Evolutionary conservation across 2,329 filamentous ascomycete genomes (phyloP).

Genomic region (Simplicillium sp.): DNA sequence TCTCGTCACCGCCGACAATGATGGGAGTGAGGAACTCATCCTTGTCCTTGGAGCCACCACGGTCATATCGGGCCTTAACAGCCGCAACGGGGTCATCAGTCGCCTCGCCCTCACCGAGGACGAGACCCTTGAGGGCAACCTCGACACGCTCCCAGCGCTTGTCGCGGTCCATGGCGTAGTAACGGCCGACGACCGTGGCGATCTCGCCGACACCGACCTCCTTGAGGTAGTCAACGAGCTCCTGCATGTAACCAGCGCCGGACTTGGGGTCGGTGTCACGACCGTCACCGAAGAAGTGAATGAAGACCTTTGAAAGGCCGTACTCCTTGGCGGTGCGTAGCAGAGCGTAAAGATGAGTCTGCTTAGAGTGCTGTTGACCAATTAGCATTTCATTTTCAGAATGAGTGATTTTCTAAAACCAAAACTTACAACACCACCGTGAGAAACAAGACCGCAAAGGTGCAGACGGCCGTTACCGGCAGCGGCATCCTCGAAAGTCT

Average conservation of each 20-base stretch:
- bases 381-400: background rate
- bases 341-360: constrained; percentile 81
- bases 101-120: constrained; percentile 79
- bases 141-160: constrained; percentile 98
- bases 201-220: constrained; percentile 82
- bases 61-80: constrained; percentile 79
- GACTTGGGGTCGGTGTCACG: constrained; percentile 98
- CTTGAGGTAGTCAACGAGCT: constrained; percentile 69
- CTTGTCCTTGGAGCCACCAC: constrained; percentile 58
- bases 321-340: constrained; percentile 85
- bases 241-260: constrained; percentile 76
- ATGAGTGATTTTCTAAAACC: background rate
- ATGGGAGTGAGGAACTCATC: constrained; percentile 99
- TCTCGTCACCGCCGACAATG: constrained; percentile 79
- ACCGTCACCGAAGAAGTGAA: constrained; percentile 98
- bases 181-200: constrained; percentile 87
- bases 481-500: constrained; percentile 69
- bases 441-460: constrained; percentile 82
- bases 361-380: constrained; percentile 72
- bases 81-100: constrained; percentile 77
- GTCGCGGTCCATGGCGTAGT: constrained; percentile 99
- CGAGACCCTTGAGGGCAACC: constrained; percentile 76
- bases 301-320: constrained; percentile 82
- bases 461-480: constrained; percentile 87
- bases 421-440: constrained; percentile 72